Evolutionary conservation across 2,329 filamentous ascomycete genomes (phyloP).

Genomic region (Stachybotrys echinatus): DNA sequence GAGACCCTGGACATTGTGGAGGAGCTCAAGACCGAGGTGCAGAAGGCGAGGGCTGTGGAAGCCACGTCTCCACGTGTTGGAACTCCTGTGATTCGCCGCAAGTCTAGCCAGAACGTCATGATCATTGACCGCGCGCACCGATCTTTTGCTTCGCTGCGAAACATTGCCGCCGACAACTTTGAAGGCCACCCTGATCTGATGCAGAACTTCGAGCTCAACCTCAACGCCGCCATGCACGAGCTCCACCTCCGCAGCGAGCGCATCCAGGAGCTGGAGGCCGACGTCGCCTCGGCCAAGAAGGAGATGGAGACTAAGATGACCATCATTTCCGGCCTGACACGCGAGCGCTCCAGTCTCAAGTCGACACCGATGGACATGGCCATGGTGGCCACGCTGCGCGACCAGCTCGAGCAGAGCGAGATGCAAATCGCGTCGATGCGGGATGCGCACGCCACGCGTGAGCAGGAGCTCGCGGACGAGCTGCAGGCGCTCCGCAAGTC

Average conservation of each 20-base stretch:
- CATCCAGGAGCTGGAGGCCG: conserved; percentile 83
- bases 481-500: conserved; percentile 62
- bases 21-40: conserved; percentile 81
- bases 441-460: conserved; percentile 65
- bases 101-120: conserved; percentile 86
- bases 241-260: conserved; percentile 81
- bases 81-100: conserved; percentile 82
- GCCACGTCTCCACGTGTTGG: conserved; percentile 56
- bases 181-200: conserved; percentile 76
- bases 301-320: conserved; percentile 97
- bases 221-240: conserved; percentile 90
- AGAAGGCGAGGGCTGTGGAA: conserved; percentile 64
- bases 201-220: conserved; percentile 87
- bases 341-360: conserved; percentile 87
- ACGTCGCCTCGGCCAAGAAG: conserved; percentile 77
- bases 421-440: conserved; percentile 70
- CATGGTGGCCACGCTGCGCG: conserved; percentile 78
- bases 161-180: conserved; percentile 82
- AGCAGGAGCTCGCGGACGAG: conserved; percentile 69
- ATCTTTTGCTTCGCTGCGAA: conserved; percentile 83
- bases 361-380: conserved; percentile 83
- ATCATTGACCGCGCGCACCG: conserved; percentile 86
- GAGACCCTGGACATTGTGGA: conserved; percentile 82
- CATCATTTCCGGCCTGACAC: conserved; percentile 88
- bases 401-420: conserved; percentile 84